These are phyloP conservation scores for Erysimum cheiri DNA, from an alignment of 441 rosid genomes.

Conservation along the genomic window DNA sequence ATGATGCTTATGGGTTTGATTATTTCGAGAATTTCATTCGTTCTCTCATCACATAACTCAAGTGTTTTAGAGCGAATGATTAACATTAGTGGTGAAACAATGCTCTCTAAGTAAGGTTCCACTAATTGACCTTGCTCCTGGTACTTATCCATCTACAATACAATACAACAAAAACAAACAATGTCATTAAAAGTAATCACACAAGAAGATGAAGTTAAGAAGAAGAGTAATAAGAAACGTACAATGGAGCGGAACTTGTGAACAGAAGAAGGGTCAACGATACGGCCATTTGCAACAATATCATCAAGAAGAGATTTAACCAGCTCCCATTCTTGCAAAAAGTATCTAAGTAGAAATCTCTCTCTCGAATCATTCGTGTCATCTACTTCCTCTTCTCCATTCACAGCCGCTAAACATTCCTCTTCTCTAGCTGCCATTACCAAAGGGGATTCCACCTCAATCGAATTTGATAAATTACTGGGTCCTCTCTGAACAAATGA, in stretches of 20 bases:
- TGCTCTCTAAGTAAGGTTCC: conserved; percentile 84
- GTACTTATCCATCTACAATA: conserved; percentile 77
- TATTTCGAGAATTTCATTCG: conserved; percentile 56
- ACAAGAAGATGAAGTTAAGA: background rate
- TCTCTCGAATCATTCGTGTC: conserved; percentile 79
- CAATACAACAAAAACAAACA: background rate
- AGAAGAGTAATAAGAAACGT: conserved; percentile 29
- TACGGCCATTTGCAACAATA: conserved; percentile 68
- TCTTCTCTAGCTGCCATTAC: conserved; percentile 48
- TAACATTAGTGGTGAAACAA: conserved; percentile 79
- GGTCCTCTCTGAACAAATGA: too few species aligned
- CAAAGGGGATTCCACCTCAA: too few species aligned
- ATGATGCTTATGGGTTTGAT: conserved; percentile 77
- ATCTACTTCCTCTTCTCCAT: conserved; percentile 54
- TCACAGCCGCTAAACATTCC: conserved; percentile 33
- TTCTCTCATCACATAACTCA: conserved; percentile 47
- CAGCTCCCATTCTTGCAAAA: conserved; percentile 82
- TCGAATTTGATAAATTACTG: too few species aligned
- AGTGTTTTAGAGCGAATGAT: conserved; percentile 65
- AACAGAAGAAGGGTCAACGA: conserved; percentile 65
- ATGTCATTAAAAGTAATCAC: background rate
- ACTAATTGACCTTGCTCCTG: conserved; percentile 86
- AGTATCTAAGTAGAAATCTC: conserved; percentile 70
- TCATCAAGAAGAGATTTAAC: conserved; percentile 76
- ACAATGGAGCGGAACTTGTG: conserved; percentile 86